Base-by-base conservation (phyloP, 352 stramenopile species). In the Hyaloperonospora brassicae region DNA sequence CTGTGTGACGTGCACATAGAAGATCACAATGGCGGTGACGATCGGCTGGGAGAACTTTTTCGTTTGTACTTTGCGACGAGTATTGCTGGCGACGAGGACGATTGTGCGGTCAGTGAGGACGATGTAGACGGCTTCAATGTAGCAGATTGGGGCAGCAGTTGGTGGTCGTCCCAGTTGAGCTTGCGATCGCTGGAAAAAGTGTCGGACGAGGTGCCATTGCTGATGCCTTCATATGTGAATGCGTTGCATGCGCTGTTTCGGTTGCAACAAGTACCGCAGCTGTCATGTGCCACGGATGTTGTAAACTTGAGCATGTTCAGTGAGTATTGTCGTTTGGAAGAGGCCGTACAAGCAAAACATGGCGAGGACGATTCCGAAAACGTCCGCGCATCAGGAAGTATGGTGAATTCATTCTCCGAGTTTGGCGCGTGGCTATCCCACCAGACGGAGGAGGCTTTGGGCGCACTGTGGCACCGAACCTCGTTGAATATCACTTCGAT, bases 181-280 rank as follows among this genome's bases (percentile, higher is more conserved):
- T 31, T 44, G 47, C 44, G 51, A 13, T 51, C 53, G 17, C 41
- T 77, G 1, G 45, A 69, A 36, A 48, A 54, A n/a, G 57, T 70
- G 10, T 44, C 24, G 25, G 70, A 82, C 17, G 70, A 84, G 13
- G 50, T 52, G 22, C 50, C 72, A 23, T 57, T 64, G 17, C 48
- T 82, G 10, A 48, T 84, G 40, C 60, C 68, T 5, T 41, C 73
- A 13, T 68, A 83, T 30, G 43, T 87, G 21, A 73, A 84, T 57
- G 54, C 54, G 14, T 49, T 88, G 14, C 72, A 79, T 39, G 72
- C 76, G n/a, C 61, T 90, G 1, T 86, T 81, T 42, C 61, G 67
- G 3, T 39, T 88, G 7, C 58, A 74, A 25, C 76, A 84, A 47
- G 61, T 72, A 9, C 61, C 57, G 5, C 57, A 64, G 21, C 53